These are phyloP conservation scores for Gracilariopsis chorda DNA, from an alignment of 23 red algal genomes.

Conservation along the genomic window DNA sequence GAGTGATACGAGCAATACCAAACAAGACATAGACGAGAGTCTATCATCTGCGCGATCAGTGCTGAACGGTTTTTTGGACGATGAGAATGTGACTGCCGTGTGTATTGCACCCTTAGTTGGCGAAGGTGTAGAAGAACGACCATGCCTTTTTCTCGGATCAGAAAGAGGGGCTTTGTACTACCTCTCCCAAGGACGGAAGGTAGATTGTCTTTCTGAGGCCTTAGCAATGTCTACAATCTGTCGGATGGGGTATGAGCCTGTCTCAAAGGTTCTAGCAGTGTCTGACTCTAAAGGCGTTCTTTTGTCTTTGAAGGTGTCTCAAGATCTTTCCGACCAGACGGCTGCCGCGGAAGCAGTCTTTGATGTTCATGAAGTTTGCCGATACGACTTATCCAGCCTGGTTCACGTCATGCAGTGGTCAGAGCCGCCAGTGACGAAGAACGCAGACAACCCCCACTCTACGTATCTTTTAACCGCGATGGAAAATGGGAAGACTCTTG, in stretches of 20 bases:
- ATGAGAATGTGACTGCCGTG: not conserved
- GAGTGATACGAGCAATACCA: not conserved
- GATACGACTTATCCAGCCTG: not conserved
- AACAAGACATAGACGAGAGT: not conserved
- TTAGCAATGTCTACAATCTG: not conserved
- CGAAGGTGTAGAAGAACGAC: not conserved
- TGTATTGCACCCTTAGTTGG: not conserved
- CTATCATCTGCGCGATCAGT: not conserved
- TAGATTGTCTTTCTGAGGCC: not conserved
- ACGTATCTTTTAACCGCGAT: not conserved
- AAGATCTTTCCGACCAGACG: not conserved
- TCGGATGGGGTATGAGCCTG: not conserved
- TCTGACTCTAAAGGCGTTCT: not conserved
- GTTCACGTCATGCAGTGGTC: not conserved
- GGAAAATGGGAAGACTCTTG: not conserved
- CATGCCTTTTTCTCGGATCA: not conserved
- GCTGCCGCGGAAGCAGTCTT: not conserved
- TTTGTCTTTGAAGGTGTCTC: not conserved
- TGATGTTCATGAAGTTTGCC: not conserved
- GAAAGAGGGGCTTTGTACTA: not conserved
- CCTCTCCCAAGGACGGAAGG: not conserved
- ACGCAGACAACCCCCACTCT: not conserved
- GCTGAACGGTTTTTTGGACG: not conserved
- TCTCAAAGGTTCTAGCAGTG: not conserved
- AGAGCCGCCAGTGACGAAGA: not conserved